Evolutionary conservation across 2,329 filamentous ascomycete genomes (phyloP), one percentile per base, ranked within the genome.

Genomic region (Fusarium sp.): DNA sequence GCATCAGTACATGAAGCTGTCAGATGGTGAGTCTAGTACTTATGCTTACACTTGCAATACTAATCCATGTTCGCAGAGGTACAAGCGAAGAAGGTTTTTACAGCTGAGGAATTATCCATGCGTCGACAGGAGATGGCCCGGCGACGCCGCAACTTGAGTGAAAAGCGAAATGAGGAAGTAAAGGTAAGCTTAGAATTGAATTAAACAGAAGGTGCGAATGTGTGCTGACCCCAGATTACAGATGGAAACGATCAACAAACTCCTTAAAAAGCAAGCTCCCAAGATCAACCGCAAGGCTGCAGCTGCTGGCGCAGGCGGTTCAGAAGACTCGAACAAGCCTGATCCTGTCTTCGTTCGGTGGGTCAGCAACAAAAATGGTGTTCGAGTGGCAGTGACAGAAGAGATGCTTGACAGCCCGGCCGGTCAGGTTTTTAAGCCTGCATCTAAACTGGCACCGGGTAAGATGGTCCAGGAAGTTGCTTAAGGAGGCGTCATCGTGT

Each of bases 201-300:
- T 3, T 25, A 50, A 7, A 21, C 50, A 76, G 60, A 76, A 63
- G 7, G 30, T 6, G 6, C 25, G 42, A 30, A 8, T 33, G 18
- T 23, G 62, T 70, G 50, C 66, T 69, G 37, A 76, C 58, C 44
- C n/a, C 23, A 9, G 11, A 28, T 33, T 57, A 25, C 75, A 95
- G 93, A 94, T 94, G 89, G 94, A 96, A 85, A 96, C 94, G 0
- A 96, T 96, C 88, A 95, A 96, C 85, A 95, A 95, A 78, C 90
- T 96, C 4, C 89, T 96, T 59, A 95, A 95, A 82, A 95, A 95
- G 80, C 94, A 95, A 80, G 93, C 93, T 2, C 92, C 93, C 30
- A 95, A 96, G 82, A 90, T 89, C 64, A 92, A 88, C 73, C 85
- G 86, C 72, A 89, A 88, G 74, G 86, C 81, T 37, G 86, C 79